Conservation (phyloP, 805 yeast species). For the Metschnikowia henanensis region DNA sequence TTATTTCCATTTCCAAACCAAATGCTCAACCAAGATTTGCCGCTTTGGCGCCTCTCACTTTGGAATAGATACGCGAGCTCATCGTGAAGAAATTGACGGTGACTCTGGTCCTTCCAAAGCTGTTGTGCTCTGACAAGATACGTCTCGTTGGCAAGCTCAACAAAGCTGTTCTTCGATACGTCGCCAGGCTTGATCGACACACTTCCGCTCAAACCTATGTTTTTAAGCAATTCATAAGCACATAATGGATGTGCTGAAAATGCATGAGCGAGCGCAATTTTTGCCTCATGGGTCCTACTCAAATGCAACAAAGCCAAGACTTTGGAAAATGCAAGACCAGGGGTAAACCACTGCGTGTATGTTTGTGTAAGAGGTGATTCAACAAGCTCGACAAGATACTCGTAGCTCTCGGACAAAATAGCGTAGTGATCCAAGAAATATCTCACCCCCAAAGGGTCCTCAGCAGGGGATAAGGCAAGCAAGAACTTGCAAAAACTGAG, state of each 20-base stretch:
- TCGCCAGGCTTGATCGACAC: constrained; percentile 3
- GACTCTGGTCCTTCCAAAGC: constrained; percentile 52
- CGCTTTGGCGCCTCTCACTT: background rate
- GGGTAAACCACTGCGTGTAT: constrained; percentile 68
- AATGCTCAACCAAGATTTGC: constrained; percentile 13
- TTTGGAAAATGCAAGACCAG: constrained; percentile 66
- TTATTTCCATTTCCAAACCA: constrained; percentile 10
- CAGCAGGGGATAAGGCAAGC: constrained; percentile 67
- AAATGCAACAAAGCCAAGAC: constrained; percentile 60
- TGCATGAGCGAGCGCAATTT: constrained; percentile 47
- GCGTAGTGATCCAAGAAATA: constrained; percentile 82
- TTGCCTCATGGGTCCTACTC: constrained; percentile 46
- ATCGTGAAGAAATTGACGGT: constrained; percentile 48
- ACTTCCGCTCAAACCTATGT: constrained; percentile 37
- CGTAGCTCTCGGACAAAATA: constrained; percentile 60
- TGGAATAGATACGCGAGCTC: constrained; percentile 32
- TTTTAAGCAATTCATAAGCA: constrained; percentile 49
- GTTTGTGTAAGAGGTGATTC: constrained; percentile 56
- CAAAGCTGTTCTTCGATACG: constrained; percentile 24
- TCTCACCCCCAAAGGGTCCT: constrained; percentile 84
- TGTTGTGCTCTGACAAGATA: constrained; percentile 56
- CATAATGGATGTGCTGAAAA: constrained; percentile 57
- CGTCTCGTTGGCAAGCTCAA: constrained; percentile 50
- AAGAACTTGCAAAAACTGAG: constrained; percentile 70
- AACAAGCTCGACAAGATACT: constrained; percentile 58